Base-by-base conservation (phyloP, 2,329 filamentous ascomycete species). In the Geosmithia morbida region DNA sequence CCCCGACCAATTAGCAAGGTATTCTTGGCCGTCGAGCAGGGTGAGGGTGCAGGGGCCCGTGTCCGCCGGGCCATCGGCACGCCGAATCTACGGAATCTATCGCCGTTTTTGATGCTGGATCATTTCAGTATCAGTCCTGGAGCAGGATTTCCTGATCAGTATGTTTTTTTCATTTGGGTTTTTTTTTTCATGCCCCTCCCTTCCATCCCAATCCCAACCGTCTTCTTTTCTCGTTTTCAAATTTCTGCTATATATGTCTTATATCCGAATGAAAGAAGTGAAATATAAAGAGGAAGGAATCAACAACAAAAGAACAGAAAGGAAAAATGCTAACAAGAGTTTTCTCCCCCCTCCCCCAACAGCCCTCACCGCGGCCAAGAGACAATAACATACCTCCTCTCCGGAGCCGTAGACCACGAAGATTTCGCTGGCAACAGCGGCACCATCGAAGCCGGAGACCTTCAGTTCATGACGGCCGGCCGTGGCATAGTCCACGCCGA, bases 391-490 rank as follows among this genome's bases (percentile, higher is more conserved):
- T 96, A 96, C 62, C 72, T 97, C 29, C 73, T 97, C n/a, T 68
- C 75, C 14, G 90, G 90, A 53, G 86, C 77, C 3, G 80, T 94
- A 50, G 87, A 95, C 66, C 88, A 95, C 59, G 88, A 95, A 67
- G 88, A 95, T 63, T 95, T 95, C 55, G 82, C 86, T 2, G 88
- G 88, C 13, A 82, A 92, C 67, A 75, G 75, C 45, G 92, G 90
- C 49, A 92, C 85, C 3, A 87, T 97, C 55, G 74, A 83, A 51
- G 67, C 84, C 0, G 90, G 90, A n/a, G 90, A 96, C 61, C 68
- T 97, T 44, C 90, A 97, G 61, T 97, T 97, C 72, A 97, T 97
- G 92, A 96, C 90, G 0, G 90, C 90, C 1, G 90, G 90, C 3
- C 72, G 75, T 18, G 90, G 90, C 41, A 94, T 97, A 57, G 85